Evolutionary conservation across 2,329 filamentous ascomycete genomes (phyloP).

Genomic region (Ambrosiella cleistominuta): DNA sequence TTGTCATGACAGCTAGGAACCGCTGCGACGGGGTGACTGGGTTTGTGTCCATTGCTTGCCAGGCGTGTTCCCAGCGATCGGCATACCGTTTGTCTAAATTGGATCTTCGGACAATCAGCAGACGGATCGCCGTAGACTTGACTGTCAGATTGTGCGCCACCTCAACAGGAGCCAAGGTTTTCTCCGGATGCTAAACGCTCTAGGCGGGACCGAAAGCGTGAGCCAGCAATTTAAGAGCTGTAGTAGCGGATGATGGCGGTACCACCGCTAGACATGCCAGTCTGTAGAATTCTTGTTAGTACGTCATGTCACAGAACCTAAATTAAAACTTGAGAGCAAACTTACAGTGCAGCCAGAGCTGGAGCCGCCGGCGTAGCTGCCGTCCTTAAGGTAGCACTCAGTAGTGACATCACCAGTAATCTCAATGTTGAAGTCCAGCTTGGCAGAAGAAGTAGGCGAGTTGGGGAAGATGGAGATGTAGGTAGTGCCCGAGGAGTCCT

Average conservation of each 20-base stretch:
- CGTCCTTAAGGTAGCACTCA: constrained; percentile 48
- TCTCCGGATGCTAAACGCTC: background rate
- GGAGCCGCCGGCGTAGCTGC: constrained; percentile 39
- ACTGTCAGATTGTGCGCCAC: background rate
- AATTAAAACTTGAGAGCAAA: constrained; percentile 16
- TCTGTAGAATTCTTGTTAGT: constrained; percentile 20
- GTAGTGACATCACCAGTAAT: constrained; percentile 46
- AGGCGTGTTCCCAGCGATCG: background rate
- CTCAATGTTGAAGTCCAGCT: constrained; percentile 62
- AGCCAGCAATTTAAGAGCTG: constrained; percentile 10
- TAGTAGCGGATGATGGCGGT: constrained; percentile 29
- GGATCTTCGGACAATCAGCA: background rate
- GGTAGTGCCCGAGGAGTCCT: constrained; percentile 43
- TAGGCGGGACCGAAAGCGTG: background rate
- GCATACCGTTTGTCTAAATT: background rate
- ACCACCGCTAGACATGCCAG: constrained; percentile 25
- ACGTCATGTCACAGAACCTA: background rate
- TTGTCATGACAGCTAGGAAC: background rate
- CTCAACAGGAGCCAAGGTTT: background rate
- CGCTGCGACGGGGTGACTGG: background rate
- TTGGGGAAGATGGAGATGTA: constrained; percentile 81
- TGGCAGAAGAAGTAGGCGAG: constrained; percentile 49
- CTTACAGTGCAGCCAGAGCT: constrained; percentile 64
- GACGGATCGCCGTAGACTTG: background rate
- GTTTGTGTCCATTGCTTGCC: background rate